phyloP scores from a whole-genome alignment of 2,329 filamentous ascomycete species.

The Ceratocystis destructans region DNA sequence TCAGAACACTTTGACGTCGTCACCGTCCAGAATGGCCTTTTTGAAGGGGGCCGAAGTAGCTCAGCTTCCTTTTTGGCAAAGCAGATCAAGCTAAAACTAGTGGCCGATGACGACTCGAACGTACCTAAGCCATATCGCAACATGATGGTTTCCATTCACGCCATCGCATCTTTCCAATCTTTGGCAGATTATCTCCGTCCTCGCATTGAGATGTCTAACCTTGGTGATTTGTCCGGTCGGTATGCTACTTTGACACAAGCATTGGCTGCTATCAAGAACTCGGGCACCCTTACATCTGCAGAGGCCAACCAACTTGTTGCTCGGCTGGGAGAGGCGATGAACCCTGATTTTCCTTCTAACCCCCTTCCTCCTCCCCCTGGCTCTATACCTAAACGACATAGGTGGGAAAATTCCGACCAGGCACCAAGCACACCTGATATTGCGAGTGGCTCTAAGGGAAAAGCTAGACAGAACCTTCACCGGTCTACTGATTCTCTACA shows the following conservation, averaged over 20 bases:
- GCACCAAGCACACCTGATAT: conserved; percentile 6
- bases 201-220: conserved; percentile 40
- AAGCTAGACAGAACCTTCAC: conserved; percentile 45
- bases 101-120: conserved; percentile 79
- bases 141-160: conserved; percentile 97
- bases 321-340: conserved; percentile 7
- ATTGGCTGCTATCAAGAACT: conserved; percentile 64
- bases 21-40: conserved; percentile 83
- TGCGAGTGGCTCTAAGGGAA: not conserved
- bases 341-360: not conserved
- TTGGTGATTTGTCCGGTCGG: conserved; percentile 38
- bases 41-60: conserved; percentile 79
- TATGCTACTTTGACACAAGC: conserved; percentile 53
- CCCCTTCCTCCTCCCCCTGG: conserved; percentile 5
- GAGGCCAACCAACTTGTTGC: conserved; percentile 27
- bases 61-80: conserved; percentile 94
- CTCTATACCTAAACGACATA: not conserved
- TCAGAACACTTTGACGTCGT: conserved; percentile 97
- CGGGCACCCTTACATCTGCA: conserved; percentile 30
- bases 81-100: conserved; percentile 76
- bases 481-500: conserved; percentile 27
- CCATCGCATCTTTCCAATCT: conserved; percentile 94
- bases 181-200: conserved; percentile 91
- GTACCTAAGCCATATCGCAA: conserved; percentile 79
- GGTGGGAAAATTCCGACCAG: not conserved